Evolutionary conservation across 352 stramenopile species (phyloP).

Genomic region (Pythium pyrilobum): DNA sequence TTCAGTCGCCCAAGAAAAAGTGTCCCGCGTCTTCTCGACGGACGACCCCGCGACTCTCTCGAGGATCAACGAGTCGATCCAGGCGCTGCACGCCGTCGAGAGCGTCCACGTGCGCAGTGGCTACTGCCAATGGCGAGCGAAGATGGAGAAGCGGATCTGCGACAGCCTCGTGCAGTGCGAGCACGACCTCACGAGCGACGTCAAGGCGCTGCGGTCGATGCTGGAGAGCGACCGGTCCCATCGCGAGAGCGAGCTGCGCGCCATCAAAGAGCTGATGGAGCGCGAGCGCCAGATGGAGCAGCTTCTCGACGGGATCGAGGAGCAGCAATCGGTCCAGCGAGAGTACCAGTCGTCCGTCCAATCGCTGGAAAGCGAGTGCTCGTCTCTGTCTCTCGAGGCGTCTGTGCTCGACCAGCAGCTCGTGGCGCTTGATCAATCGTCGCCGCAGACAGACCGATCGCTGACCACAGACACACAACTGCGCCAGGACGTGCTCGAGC

Average conservation of each 20-base stretch:
- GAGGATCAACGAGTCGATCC: slow-evolving; percentile 33
- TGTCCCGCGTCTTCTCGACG: slow-evolving; percentile 24
- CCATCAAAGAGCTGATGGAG: slow-evolving; percentile 65
- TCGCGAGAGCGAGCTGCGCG: slow-evolving; percentile 42
- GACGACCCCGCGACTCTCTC: slow-evolving; percentile 40
- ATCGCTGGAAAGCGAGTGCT: slow-evolving; percentile 49
- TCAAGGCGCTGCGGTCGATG: slow-evolving; percentile 32
- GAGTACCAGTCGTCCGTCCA: slow-evolving; percentile 59
- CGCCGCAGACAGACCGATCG: background rate
- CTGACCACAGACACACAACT: slow-evolving; percentile 4
- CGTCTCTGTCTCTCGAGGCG: slow-evolving; percentile 56
- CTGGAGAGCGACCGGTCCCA: slow-evolving; percentile 32
- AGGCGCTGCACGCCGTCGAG: slow-evolving; percentile 41
- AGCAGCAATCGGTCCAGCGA: slow-evolving; percentile 58
- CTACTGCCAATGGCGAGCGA: slow-evolving; percentile 51
- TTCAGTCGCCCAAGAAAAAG: slow-evolving; percentile 12
- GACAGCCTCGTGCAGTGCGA: slow-evolving; percentile 31
- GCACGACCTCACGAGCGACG: slow-evolving; percentile 37
- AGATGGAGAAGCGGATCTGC: slow-evolving; percentile 49
- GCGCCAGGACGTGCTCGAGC: slow-evolving; percentile 10
- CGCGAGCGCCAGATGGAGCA: slow-evolving; percentile 63
- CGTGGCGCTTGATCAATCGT: background rate
- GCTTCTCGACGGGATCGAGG: slow-evolving; percentile 72
- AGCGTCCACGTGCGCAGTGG: slow-evolving; percentile 44
- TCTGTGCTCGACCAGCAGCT: slow-evolving; percentile 59